Evolutionary conservation across 2,329 filamentous ascomycete species (phyloP), one percentile per base, ranked within the genome.

Genomic region (Venturia effusa): DNA sequence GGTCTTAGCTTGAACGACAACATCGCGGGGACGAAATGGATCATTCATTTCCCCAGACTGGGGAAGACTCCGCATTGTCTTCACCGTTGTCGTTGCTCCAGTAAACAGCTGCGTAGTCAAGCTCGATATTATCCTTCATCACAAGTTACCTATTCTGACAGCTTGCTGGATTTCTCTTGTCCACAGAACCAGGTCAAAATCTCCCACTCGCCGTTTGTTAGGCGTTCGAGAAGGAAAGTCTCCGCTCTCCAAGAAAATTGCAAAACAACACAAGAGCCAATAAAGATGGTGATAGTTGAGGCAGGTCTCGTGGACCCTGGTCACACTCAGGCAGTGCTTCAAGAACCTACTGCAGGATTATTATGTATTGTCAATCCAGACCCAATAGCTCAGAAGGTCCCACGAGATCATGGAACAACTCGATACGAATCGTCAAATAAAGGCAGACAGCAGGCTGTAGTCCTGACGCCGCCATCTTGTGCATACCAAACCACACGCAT

Each of bases 401-500:
- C 79, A 4, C 61, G 69, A 5, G 66, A 70, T 10, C 72, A 80
- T 5, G 62, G 73, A 27, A 78, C 77, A 11, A 71, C 70, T 7
- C 70, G 76, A 64, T 80, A 75, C 66, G 24, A 69, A 1, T 75
- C 78, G 4, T 71, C 84, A 2, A 61, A 75, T 2, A 73, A 0
- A 75, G 85, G 66, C 68, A 85, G 0, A 67, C 70, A 5, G 76
- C 74, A 0, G 37, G 67, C 7, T 51, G 71, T 54, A 74, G 72
- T n/a, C 81, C 82, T 13, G 77, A 83, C 60, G 82, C 79, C 41
- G 82, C 82, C 27, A 80, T 85, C 48, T 77, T 85, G 60, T 84
- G 83, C 74, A 85, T 83, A 0, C 83, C 83, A 2, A 86, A 85
- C 67, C 76, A 81, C 67, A 84, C 81, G 0, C 83, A 86, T 65